These are phyloP conservation scores for Chenopodium formosanum DNA, from an alignment of 148 eudicot species.

Conservation along the genomic window DNA sequence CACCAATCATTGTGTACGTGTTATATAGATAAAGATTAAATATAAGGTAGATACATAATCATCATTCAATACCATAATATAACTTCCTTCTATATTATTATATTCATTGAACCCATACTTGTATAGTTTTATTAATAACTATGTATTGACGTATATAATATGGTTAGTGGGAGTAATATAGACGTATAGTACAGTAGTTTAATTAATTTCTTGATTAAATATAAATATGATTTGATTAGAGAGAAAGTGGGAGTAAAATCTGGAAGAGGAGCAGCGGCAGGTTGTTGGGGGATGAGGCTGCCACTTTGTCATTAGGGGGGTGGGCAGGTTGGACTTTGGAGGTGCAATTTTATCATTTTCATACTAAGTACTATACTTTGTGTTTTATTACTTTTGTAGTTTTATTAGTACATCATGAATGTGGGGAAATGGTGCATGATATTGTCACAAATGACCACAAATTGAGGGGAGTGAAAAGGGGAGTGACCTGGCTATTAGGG, in stretches of 20 bases:
- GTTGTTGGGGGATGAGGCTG: not conserved
- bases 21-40: not conserved
- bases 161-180: not conserved
- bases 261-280: conserved; percentile 3
- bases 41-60: not conserved
- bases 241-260: conserved; percentile 12
- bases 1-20: conserved; percentile 8
- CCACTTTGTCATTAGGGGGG: not conserved
- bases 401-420: not conserved
- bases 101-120: not conserved
- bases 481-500: no score
- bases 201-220: no score
- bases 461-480: no score
- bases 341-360: not conserved
- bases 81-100: not conserved
- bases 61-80: not conserved
- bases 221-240: no score
- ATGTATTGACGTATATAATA: no score
- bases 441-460: no score
- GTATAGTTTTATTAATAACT: no score
- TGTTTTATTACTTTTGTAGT: not conserved
- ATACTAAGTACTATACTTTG: not conserved
- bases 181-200: not conserved
- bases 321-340: not conserved
- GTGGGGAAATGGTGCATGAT: no score